Conservation (phyloP, 2,329 filamentous ascomycete genomes). For the Colletotrichum eleusines region DNA sequence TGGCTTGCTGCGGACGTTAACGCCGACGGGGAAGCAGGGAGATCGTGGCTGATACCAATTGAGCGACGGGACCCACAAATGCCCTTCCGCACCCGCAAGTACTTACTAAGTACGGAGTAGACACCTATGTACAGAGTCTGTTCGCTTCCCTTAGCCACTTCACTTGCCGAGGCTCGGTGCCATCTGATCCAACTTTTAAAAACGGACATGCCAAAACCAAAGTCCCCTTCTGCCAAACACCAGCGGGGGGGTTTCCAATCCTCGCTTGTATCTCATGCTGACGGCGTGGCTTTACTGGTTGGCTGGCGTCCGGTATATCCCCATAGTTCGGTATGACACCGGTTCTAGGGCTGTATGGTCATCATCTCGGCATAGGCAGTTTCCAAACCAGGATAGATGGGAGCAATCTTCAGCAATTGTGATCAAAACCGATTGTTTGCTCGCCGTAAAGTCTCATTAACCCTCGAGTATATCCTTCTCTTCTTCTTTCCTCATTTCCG, state of each 20-base stretch:
- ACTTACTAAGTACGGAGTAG: not conserved
- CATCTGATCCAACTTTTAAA: slow-evolving; percentile 15
- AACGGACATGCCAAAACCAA: not conserved
- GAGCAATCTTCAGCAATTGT: not conserved
- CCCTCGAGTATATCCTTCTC: not conserved
- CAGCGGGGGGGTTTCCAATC: not conserved
- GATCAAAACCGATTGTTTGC: not conserved
- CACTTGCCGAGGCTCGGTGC: not conserved
- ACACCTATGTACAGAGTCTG: not conserved
- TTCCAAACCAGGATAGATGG: not conserved
- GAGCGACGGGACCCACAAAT: not conserved
- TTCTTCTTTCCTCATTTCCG: not conserved
- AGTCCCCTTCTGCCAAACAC: slow-evolving; percentile 18
- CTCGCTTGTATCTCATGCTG: not conserved
- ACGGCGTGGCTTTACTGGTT: not conserved
- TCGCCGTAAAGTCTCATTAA: not conserved
- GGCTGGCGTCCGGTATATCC: not conserved
- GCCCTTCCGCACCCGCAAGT: not conserved
- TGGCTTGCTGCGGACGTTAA: not conserved
- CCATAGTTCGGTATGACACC: not conserved
- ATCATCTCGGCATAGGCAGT: slow-evolving; percentile 15
- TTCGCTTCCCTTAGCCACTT: not conserved
- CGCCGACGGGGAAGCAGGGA: not conserved
- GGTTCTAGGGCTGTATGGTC: slow-evolving; percentile 6
- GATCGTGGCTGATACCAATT: slow-evolving; percentile 20